Evolutionary conservation across 768 basidiomycete genomes (phyloP).

Genomic region (Exsudoporus frostii): DNA sequence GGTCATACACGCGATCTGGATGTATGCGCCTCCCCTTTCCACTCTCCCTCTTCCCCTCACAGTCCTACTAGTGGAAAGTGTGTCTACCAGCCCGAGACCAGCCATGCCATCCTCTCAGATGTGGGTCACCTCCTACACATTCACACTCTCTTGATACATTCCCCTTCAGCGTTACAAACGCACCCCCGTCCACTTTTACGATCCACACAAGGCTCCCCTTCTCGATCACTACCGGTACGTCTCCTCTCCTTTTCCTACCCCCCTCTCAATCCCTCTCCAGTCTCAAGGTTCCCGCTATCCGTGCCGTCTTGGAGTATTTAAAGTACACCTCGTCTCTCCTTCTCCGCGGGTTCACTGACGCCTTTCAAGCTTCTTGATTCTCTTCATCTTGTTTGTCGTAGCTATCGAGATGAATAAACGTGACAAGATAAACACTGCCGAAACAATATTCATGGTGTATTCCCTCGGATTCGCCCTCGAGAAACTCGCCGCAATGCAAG

Average conservation of each 20-base stretch:
- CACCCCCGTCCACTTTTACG: conserved; percentile 89
- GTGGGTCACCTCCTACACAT: conserved; percentile 38
- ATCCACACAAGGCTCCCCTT: conserved; percentile 90
- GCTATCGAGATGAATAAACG: conserved; percentile 73
- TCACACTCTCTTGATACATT: background rate
- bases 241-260: background rate
- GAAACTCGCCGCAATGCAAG: conserved; percentile 92
- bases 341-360: background rate
- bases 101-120: conserved; percentile 86
- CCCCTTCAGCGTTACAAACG: conserved; percentile 82
- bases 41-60: conserved; percentile 14
- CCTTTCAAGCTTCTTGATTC: conserved; percentile 58
- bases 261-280: conserved; percentile 34
- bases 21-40: conserved; percentile 39
- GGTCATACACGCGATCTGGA: conserved; percentile 83
- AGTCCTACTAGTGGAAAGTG: conserved; percentile 66
- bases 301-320: conserved; percentile 83
- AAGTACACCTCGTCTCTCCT: conserved; percentile 49
- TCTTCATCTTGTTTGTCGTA: conserved; percentile 75
- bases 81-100: conserved; percentile 87
- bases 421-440: conserved; percentile 59
- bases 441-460: conserved; percentile 76
- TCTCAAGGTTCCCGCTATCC: conserved; percentile 90
- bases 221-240: conserved; percentile 90
- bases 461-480: conserved; percentile 84